phyloP scores from a whole-genome alignment of 2,329 filamentous ascomycete species.

The Fusarium fracticaudum region DNA sequence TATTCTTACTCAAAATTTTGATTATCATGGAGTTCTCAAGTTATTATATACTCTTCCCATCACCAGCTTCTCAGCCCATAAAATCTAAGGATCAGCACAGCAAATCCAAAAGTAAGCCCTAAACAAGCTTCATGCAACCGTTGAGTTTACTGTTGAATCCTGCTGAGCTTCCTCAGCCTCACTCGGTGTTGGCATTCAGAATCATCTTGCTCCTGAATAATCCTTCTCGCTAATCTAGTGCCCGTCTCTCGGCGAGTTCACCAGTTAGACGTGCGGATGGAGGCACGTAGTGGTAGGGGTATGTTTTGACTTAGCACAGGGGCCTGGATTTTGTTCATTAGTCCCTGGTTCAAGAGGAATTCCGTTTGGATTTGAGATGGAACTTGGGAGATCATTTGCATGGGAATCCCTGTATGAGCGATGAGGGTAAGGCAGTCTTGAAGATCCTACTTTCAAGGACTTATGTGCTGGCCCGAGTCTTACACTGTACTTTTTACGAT shows the following conservation, averaged over 20 bases:
- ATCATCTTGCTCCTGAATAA: slow-evolving; percentile 3
- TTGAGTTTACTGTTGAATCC: background rate
- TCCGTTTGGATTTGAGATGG: background rate
- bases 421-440: background rate
- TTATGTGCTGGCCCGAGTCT: too few species aligned
- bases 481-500: background rate
- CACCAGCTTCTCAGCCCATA: background rate
- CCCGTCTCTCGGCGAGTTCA: background rate
- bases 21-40: background rate
- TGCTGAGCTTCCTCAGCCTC: background rate
- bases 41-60: background rate
- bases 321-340: background rate
- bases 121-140: background rate
- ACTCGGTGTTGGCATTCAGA: background rate
- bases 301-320: background rate
- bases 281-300: slow-evolving; percentile 6
- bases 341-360: background rate
- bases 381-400: background rate
- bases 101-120: slow-evolving; percentile 2
- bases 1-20: background rate
- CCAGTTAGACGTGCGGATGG: slow-evolving; percentile 3
- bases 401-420: background rate
- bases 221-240: background rate
- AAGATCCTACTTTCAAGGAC: background rate
- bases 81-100: too few species aligned